Conservation (phyloP, 129 eudicot genomes). For the Apium graveolens region DNA sequence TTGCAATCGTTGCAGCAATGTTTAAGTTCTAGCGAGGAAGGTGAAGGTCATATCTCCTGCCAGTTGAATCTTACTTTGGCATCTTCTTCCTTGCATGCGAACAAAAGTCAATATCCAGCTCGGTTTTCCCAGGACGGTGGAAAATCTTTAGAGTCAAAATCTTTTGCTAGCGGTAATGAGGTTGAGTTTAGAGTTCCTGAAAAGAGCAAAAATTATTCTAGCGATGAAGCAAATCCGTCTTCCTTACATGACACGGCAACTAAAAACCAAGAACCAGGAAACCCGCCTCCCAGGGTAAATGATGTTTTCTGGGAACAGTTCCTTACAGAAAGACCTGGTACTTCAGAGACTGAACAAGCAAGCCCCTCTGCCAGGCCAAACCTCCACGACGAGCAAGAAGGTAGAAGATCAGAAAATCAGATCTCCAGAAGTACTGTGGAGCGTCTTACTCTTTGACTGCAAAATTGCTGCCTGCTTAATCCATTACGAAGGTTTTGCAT, state of each 20-base stretch:
- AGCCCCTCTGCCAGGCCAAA: constrained; percentile 45
- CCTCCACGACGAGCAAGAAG: constrained; percentile 49
- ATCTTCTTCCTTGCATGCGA: constrained; percentile 44
- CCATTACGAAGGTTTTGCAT: too few species aligned
- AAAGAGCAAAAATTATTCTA: constrained; percentile 13
- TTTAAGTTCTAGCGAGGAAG: constrained; percentile 45
- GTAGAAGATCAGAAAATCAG: constrained; percentile 33
- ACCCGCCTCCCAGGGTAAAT: constrained; percentile 48
- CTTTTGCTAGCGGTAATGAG: constrained; percentile 10
- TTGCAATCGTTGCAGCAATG: constrained; percentile 27
- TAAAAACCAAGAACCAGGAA: constrained; percentile 29
- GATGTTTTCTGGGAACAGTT: constrained; percentile 96
- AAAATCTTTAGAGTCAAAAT: constrained; percentile 24
- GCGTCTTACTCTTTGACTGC: constrained; percentile 50
- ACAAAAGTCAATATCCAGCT: constrained; percentile 31
- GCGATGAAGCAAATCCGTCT: constrained; percentile 26
- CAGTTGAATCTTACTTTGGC: constrained; percentile 77
- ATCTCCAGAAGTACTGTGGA: constrained; percentile 37
- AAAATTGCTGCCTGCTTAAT: not conserved
- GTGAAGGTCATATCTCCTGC: constrained; percentile 53
- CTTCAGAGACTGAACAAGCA: constrained; percentile 69
- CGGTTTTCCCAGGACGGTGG: constrained; percentile 29
- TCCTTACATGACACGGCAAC: constrained; percentile 22
- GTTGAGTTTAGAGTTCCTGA: constrained; percentile 10
- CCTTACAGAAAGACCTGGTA: constrained; percentile 82